Evolutionary conservation across 2,329 filamentous ascomycete genomes (phyloP), one percentile per base, ranked within the genome.

Genomic region (Aspergillus sp.): DNA sequence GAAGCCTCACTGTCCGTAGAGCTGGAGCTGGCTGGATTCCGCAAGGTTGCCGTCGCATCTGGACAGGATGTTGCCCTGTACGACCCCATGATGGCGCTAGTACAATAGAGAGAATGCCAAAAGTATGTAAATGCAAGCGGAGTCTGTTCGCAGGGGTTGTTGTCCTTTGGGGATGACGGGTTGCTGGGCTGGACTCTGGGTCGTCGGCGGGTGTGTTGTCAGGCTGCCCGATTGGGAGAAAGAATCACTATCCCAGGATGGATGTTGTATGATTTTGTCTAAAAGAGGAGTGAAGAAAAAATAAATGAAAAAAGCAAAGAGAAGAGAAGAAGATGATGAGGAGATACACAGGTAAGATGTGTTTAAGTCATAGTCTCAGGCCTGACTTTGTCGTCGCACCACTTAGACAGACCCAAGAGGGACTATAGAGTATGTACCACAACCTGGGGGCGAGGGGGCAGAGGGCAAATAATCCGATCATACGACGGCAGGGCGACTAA

Each of bases 1-100:
- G 76, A 77, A 37, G 61, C 64, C 53, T 73, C 68, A 47, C 74
- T 76, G 52, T 72, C 66, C 17, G 74, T 71, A 21, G 73, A 75
- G 39, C 70, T 75, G 40, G 68, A 75, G 57, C 73, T 76, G 52
- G 69, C 64, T 17, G 64, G 66, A 46, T 64, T 66, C 43, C 59
- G 60, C 47, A 21, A 43, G 19, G 40, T 43, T 21, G 47, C 25
- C 21, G 64, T 57, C 25, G 66, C 61, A 45, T 59, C 64, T 58
- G 68, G 68, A 60, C 63, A 66, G 33, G 67, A 64, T 40, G 46
- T 58, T 55, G 54, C 55, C 51, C 66, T 66, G 56, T 67, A 68
- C 25, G 70, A 67, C 19, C 65, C 66, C 71, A 74, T 74, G 46
- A 47, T 63, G 55, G 27, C 57, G 53, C 52, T 56, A 59, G 58